These are phyloP conservation scores for Pseudocercospora eumusae DNA, from an alignment of 2,329 filamentous ascomycete genomes.

Conservation along the genomic window DNA sequence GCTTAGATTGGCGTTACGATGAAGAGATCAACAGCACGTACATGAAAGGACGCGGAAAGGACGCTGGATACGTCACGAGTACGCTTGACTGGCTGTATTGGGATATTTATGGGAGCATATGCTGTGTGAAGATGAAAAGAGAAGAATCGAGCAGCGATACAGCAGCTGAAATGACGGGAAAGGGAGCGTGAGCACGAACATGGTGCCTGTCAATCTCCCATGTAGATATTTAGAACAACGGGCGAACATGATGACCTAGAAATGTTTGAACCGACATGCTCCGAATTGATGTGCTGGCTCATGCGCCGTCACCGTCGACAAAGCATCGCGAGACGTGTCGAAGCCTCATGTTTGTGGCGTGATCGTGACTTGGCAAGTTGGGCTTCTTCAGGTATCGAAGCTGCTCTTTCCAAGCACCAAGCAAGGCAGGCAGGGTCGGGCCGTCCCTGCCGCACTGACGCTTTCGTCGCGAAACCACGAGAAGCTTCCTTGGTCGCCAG, in stretches of 20 bases:
- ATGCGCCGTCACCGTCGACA: background rate
- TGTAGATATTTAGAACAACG: constrained; percentile 19
- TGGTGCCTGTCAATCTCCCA: constrained; percentile 14
- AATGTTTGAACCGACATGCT: background rate
- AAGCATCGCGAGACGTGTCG: constrained; percentile 5
- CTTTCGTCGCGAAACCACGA: background rate
- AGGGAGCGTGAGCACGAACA: background rate
- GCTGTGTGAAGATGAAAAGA: constrained; percentile 8
- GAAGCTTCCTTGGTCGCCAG: background rate
- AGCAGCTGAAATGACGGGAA: constrained; percentile 16
- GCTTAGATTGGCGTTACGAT: constrained; percentile 9
- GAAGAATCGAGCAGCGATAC: constrained; percentile 15
- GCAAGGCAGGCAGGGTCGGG: background rate
- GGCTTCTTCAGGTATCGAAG: background rate
- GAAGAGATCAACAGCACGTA: constrained; percentile 6
- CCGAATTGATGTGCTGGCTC: constrained; percentile 3
- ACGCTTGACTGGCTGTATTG: constrained; percentile 12
- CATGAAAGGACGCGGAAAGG: constrained; percentile 14
- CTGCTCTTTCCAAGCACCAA: background rate
- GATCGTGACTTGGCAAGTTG: constrained; percentile 3
- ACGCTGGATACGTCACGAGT: constrained; percentile 20
- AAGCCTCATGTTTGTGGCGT: constrained; percentile 1
- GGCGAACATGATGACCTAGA: constrained; percentile 6
- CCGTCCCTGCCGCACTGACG: background rate
- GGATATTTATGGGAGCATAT: background rate